These are phyloP conservation scores for Blastomyces parvus DNA, from an alignment of 2,329 filamentous ascomycete species.

Conservation along the genomic window DNA sequence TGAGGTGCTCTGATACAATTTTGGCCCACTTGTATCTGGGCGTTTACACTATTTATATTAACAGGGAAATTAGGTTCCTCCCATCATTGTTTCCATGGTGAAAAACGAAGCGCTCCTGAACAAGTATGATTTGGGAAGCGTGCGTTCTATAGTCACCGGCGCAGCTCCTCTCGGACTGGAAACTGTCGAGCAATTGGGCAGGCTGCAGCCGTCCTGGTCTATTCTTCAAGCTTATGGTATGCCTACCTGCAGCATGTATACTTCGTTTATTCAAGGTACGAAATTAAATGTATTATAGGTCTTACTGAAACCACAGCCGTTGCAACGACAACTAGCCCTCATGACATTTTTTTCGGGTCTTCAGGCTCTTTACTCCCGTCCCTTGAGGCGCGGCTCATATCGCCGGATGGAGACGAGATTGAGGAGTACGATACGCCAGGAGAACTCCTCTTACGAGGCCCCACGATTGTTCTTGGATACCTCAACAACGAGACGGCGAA, in stretches of 20 bases:
- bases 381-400: conserved; percentile 53
- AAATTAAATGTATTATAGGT: conserved; percentile 21
- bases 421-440: conserved; percentile 58
- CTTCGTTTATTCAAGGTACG: background rate
- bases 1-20: conserved; percentile 1
- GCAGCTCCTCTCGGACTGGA: conserved; percentile 63
- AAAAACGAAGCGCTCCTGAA: conserved; percentile 49
- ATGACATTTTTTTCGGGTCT: conserved; percentile 57
- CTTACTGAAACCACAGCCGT: conserved; percentile 61
- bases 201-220: conserved; percentile 51
- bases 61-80: conserved; percentile 38
- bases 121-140: conserved; percentile 58
- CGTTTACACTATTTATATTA: background rate
- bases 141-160: conserved; percentile 55
- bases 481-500: conserved; percentile 70
- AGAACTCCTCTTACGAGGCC: conserved; percentile 64
- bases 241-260: background rate
- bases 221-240: conserved; percentile 56
- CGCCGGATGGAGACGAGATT: conserved; percentile 55
- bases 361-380: conserved; percentile 57
- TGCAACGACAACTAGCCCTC: conserved; percentile 42
- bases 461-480: conserved; percentile 65
- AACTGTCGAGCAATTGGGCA: conserved; percentile 51
- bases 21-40: background rate
- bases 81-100: conserved; percentile 61